These are phyloP conservation scores for Bisporella sp. DNA, from an alignment of 2,329 filamentous ascomycete genomes.

Conservation along the genomic window DNA sequence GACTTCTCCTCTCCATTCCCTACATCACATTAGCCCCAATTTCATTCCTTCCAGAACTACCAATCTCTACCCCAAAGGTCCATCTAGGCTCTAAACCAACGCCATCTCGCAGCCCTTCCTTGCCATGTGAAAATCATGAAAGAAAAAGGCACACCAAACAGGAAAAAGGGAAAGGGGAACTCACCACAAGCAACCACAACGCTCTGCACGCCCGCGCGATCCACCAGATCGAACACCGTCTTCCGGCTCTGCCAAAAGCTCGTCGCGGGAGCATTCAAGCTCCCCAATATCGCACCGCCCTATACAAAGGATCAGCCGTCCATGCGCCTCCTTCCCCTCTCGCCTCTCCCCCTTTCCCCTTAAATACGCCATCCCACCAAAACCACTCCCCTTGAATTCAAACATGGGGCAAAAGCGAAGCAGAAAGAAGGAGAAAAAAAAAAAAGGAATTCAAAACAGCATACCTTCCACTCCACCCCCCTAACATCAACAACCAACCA, in stretches of 20 bases:
- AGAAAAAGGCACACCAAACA: background rate
- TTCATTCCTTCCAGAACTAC: background rate
- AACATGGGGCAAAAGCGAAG: background rate
- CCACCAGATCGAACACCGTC: conserved; percentile 41
- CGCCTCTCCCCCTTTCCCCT: too few species aligned
- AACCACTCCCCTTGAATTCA: background rate
- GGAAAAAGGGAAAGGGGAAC: conserved; percentile 5
- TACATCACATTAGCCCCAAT: conserved; percentile 17
- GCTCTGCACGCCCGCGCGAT: conserved; percentile 39
- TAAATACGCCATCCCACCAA: background rate
- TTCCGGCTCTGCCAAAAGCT: conserved; percentile 44
- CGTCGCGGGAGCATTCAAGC: conserved; percentile 51
- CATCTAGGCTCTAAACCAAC: background rate
- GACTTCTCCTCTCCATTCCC: conserved; percentile 45
- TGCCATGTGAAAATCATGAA: too few species aligned
- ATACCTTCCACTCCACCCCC: conserved; percentile 42
- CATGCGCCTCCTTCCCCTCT: background rate
- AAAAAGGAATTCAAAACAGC: conserved; percentile 1
- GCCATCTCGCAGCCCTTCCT: too few species aligned
- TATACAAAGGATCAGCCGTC: conserved; percentile 13
- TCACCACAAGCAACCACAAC: conserved; percentile 51
- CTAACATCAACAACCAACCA: conserved; percentile 48
- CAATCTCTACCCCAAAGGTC: background rate
- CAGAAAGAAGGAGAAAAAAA: too few species aligned
- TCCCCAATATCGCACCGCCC: conserved; percentile 54